A percentile compares a stretch with the other conserved stretches of the same genome.
Evolutionary conservation across 106 monocot genomes (phyloP).

Genomic region (Dactylorhiza incarnata): DNA sequence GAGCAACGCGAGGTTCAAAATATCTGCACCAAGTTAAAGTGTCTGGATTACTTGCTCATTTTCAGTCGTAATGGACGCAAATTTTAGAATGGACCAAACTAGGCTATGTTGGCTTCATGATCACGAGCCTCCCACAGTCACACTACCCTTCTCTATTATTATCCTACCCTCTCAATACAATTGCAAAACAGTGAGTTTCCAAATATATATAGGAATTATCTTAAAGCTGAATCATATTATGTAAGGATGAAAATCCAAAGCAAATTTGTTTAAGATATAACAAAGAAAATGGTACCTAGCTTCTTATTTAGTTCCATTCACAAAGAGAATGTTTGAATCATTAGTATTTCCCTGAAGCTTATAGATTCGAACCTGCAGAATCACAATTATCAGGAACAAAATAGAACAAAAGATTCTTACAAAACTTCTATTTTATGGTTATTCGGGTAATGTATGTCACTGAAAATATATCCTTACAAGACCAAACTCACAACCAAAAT

Average conservation of each 20-base stretch:
- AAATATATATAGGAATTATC: not conserved
- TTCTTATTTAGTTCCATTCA: slow-evolving; percentile 61
- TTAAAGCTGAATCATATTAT: not conserved
- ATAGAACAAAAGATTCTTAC: not conserved
- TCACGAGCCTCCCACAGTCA: not conserved
- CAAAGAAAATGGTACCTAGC: slow-evolving; percentile 40
- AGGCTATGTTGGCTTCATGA: not conserved
- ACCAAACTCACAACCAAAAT: slow-evolving; percentile 60
- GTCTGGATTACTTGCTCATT: too few species aligned
- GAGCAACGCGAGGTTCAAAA: too few species aligned
- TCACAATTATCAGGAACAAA: not conserved
- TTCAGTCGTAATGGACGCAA: too few species aligned
- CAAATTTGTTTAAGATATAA: not conserved
- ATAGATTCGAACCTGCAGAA: slow-evolving; percentile 49
- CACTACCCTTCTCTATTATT: not conserved
- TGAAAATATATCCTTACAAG: slow-evolving; percentile 51
- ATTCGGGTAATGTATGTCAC: not conserved
- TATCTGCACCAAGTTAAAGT: too few species aligned
- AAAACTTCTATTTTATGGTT: not conserved
- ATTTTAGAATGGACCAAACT: too few species aligned
- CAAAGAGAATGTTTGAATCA: slow-evolving; percentile 44
- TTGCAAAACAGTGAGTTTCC: not conserved
- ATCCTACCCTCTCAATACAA: not conserved
- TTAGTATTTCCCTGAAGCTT: slow-evolving; percentile 37
- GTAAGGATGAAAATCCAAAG: not conserved